Conservation (phyloP, 2,329 filamentous ascomycete genomes). For the Dothideomycetes sp. region DNA sequence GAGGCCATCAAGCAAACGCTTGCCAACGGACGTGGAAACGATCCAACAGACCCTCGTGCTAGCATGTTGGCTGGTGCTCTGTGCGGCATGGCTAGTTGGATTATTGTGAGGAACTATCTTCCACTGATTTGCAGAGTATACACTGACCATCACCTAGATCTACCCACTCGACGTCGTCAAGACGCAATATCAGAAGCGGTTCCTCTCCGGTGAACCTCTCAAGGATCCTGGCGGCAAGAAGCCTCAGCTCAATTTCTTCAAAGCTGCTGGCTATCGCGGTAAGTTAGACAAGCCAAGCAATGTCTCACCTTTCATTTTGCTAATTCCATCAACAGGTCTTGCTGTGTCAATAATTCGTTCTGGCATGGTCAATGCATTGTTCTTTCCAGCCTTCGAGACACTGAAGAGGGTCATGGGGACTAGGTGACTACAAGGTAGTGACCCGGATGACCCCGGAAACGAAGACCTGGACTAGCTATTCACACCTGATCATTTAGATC, state of each 20-base stretch:
- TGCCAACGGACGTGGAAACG: slow-evolving; percentile 61
- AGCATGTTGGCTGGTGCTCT: slow-evolving; percentile 69
- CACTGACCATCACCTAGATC: slow-evolving; percentile 24
- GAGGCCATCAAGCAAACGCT: slow-evolving; percentile 76
- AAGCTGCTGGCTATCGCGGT: slow-evolving; percentile 70
- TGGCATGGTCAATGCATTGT: slow-evolving; percentile 75
- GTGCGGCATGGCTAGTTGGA: slow-evolving; percentile 77
- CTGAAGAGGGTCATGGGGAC: slow-evolving; percentile 51
- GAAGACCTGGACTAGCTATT: slow-evolving; percentile 1
- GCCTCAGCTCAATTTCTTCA: slow-evolving; percentile 71
- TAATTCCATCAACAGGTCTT: slow-evolving; percentile 32
- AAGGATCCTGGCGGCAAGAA: slow-evolving; percentile 51
- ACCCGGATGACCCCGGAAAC: neutral
- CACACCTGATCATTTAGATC: no score
- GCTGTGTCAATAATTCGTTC: slow-evolving; percentile 76
- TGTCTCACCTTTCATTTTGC: neutral
- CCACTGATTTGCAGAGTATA: neutral
- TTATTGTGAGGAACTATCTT: slow-evolving; percentile 47
- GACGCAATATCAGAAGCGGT: slow-evolving; percentile 75
- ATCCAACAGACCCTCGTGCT: slow-evolving; percentile 67
- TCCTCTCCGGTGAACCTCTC: slow-evolving; percentile 56
- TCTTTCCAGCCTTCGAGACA: slow-evolving; percentile 81
- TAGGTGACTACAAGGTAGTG: neutral
- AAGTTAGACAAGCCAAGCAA: slow-evolving; percentile 8
- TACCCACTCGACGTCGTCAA: slow-evolving; percentile 68